phyloP scores from a whole-genome alignment of 495 filamentous ascomycete species.

The Aspergillus taichungensis region DNA sequence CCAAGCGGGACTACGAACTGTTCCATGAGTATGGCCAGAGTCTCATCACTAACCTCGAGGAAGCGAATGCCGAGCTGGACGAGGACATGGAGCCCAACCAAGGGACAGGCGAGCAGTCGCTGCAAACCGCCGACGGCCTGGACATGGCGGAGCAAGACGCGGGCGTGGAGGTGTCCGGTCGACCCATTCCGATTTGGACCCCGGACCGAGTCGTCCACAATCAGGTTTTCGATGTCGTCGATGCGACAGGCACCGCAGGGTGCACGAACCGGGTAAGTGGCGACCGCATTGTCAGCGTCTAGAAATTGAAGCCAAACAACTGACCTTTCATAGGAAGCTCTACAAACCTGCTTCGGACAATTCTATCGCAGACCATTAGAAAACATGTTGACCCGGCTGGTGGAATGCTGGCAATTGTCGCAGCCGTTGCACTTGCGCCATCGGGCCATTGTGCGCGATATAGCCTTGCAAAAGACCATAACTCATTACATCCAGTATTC shows the following conservation, averaged over 20 bases:
- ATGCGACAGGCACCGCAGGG: slow-evolving; percentile 41
- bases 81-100: slow-evolving; percentile 30
- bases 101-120: slow-evolving; percentile 11
- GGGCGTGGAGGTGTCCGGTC: slow-evolving; percentile 24
- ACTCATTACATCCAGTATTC: slow-evolving; percentile 54
- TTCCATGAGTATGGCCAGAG: slow-evolving; percentile 37
- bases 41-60: slow-evolving; percentile 24
- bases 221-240: slow-evolving; percentile 44
- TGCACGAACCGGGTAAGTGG: slow-evolving; percentile 43
- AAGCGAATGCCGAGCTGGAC: slow-evolving; percentile 31
- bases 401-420: slow-evolving; percentile 50
- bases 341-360: slow-evolving; percentile 38
- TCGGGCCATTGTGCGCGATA: slow-evolving; percentile 55
- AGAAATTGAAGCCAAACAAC: neutral
- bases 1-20: slow-evolving; percentile 51
- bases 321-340: slow-evolving; percentile 31
- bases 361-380: slow-evolving; percentile 54
- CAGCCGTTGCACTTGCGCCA: slow-evolving; percentile 57
- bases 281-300: neutral
- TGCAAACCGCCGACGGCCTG: slow-evolving; percentile 10
- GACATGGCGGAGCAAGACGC: slow-evolving; percentile 19
- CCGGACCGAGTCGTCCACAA: slow-evolving; percentile 44
- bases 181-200: slow-evolving; percentile 45
- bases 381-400: slow-evolving; percentile 43
- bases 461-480: slow-evolving; percentile 39